Evolutionary conservation across 495 filamentous ascomycete species (phyloP), one percentile per base, ranked within the genome.

Genomic region (Penicillium paxilli): DNA sequence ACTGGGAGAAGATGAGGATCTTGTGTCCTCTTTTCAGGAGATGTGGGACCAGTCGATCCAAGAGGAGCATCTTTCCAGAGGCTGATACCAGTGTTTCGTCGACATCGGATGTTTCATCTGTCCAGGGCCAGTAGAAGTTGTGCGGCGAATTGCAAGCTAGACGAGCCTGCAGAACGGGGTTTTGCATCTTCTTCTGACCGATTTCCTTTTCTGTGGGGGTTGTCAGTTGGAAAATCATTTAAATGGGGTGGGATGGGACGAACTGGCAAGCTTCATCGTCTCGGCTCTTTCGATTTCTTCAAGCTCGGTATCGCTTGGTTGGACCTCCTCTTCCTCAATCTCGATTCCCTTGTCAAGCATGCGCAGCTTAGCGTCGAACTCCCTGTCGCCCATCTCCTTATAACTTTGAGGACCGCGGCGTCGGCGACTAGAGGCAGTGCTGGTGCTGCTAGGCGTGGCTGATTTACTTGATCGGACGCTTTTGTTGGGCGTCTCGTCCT

Each of bases 101-200:
- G 1, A 87, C 74, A 1, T 67, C 58, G 5, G 66, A 60, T 1
- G 77, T 61, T 11, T 75, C 68, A 48, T 82, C 78, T 16, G 68
- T 71, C 84, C 91, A 98, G 0, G 94, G 94, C 75, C 91, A 94
- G 73, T 92, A 97, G 74, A 98, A 98, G 61, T 96, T 93, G 70
- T 97, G 93, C 0, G 94, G 94, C 2, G 82, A 87, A 69, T 98
- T 95, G 73, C 95, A 98, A 40, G 87, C 88, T 2, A 96, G 83
- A 5, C 94, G 89, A 11, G 97, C 85, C 70, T 98, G 94, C 81
- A 97, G 87, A 22, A 98, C 69, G 0, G 92, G 90, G 62, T 98
- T 98, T 55, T 95, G 92, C 22, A 98, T 82, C 66, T 97, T 97
- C 76, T 98, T 98, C 23, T 81, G 81, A n/a, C 82, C 71, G 24